Percentiles rank a stretch among this genome's conserved stretches.
Evolutionary conservation across 345 rosid genomes (phyloP).

Genomic region (Anastatica hierochuntica): DNA sequence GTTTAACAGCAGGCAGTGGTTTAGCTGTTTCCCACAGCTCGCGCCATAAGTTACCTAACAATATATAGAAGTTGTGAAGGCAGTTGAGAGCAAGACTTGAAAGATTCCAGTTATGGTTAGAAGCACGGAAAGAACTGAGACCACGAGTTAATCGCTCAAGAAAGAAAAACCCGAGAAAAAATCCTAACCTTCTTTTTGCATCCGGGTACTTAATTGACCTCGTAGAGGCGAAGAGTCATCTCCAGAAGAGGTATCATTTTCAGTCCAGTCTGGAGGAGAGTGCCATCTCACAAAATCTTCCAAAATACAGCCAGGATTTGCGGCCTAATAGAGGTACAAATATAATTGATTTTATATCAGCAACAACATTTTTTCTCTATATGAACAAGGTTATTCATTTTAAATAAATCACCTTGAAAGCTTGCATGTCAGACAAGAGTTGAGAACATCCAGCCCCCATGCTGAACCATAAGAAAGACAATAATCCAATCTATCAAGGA

Average conservation of each 20-base stretch:
- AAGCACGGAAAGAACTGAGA: not conserved
- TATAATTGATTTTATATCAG: not conserved
- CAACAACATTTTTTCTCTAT: not conserved
- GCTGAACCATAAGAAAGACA: conserved; percentile 42
- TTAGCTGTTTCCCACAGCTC: conserved; percentile 93
- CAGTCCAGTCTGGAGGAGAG: conserved; percentile 98
- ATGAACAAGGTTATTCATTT: not conserved
- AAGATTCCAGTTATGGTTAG: not conserved
- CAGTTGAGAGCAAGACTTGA: not conserved
- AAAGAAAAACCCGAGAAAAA: not conserved
- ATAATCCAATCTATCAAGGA: conserved; percentile 20
- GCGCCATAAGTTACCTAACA: conserved; percentile 85
- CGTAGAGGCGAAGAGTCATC: conserved; percentile 38
- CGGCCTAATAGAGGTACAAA: conserved; percentile 45
- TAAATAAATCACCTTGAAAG: conserved; percentile 63
- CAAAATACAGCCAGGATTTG: conserved; percentile 94
- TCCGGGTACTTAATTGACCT: conserved; percentile 88
- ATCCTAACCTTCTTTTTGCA: conserved; percentile 89
- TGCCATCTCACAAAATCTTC: conserved; percentile 99
- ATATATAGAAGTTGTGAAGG: not conserved
- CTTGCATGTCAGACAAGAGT: conserved; percentile 99
- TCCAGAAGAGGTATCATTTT: conserved; percentile 40
- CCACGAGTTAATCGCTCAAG: not conserved
- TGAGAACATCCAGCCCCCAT: conserved; percentile 99
- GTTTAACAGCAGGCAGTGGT: conserved; percentile 83